Evolutionary conservation across 2,329 filamentous ascomycete genomes (phyloP), one percentile per base, ranked within the genome.

Genomic region (Grosmannia serpens): DNA sequence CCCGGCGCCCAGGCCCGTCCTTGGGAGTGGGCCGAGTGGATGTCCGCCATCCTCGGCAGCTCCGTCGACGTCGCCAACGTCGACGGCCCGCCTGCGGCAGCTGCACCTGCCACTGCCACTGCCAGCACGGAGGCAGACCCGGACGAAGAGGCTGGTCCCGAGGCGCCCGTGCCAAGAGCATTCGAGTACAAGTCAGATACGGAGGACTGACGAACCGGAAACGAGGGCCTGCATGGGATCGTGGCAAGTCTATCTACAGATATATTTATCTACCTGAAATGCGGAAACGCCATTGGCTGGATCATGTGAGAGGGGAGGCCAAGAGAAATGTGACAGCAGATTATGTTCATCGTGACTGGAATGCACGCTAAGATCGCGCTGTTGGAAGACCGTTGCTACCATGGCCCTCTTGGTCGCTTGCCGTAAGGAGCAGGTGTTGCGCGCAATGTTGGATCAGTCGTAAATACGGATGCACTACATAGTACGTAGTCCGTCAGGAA

Each of bases 1-100:
- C 84, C 85, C 0, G 83, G 82, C 1, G 83, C 77, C 27, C 70
- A 71, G 54, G 75, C 76, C 33, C 73, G 74, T 58, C 85, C 86
- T 2, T 89, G 86, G 86, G 80, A 87, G 64, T 92, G 88, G 88
- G 86, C 85, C 1, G 78, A 77, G 52, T 77, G 77, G 59, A 84
- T 91, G 76, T 82, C 81, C 1, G 67, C 62, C 56, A 60, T 70
- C 59, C 64, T 71, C 62, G 66, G 63, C n/a, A 54, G 35, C 24
- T 24, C 35, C 5, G 53, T 54, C 6, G 53, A 56, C 2, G 20
- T 20, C 8, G 41, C 41, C 41, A n/a, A 44, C 20, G 41, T 10
- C 31, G 6, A 33, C 10, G 41, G 10, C 20, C 20, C 41, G 20
- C 5, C 20, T 1, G 20, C 47, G 1, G 8, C 6, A 5, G 47